Evolutionary conservation across 2,329 filamentous ascomycete species (phyloP).

Genomic region (Catunica adiposa): DNA sequence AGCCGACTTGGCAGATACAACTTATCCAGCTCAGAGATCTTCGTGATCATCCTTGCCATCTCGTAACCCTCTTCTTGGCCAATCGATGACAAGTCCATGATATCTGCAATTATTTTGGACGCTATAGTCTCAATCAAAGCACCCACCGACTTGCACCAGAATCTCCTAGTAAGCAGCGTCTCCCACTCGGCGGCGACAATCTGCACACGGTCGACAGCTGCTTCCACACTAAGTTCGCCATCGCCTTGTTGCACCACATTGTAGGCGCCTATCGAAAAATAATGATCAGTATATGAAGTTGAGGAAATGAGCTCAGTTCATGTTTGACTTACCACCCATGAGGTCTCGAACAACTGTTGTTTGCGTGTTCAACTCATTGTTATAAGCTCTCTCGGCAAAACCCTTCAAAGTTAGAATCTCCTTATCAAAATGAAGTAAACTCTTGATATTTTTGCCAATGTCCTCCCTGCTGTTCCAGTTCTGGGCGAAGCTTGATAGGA

Average conservation of each 20-base stretch:
- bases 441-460: conserved; percentile 31
- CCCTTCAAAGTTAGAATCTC: conserved; percentile 42
- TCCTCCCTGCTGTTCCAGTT: conserved; percentile 39
- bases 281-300: neutral
- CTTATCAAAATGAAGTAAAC: conserved; percentile 41
- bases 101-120: conserved; percentile 42
- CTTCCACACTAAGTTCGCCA: conserved; percentile 34
- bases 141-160: conserved; percentile 46
- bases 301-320: neutral
- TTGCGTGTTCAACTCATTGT: conserved; percentile 42
- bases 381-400: conserved; percentile 46
- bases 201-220: conserved; percentile 36
- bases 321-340: conserved; percentile 30
- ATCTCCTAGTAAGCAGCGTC: conserved; percentile 39
- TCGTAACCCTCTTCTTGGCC: conserved; percentile 47
- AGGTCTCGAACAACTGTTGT: conserved; percentile 45
- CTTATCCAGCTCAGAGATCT: conserved; percentile 41
- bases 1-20: conserved; percentile 36
- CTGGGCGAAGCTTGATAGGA: conserved; percentile 31
- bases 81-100: conserved; percentile 44
- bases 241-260: conserved; percentile 43
- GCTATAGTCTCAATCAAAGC: conserved; percentile 42
- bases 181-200: conserved; percentile 40
- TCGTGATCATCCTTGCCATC: conserved; percentile 41
- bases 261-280: conserved; percentile 29